These are phyloP conservation scores for Fonsecaea nubica DNA, from an alignment of 2,329 filamentous ascomycete genomes.

Conservation along the genomic window DNA sequence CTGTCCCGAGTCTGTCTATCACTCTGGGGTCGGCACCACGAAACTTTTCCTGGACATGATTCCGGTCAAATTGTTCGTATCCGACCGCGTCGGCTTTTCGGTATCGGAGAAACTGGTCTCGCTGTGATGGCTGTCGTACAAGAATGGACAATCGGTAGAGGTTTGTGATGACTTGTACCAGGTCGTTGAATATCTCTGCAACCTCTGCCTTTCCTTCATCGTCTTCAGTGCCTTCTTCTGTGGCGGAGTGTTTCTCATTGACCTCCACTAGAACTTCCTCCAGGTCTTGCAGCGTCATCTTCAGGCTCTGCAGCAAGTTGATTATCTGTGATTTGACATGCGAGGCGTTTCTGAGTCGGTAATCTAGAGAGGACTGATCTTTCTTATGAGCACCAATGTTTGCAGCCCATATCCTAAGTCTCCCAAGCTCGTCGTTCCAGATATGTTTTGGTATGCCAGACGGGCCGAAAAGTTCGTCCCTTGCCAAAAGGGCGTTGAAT, in stretches of 20 bases:
- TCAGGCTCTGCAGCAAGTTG: constrained; percentile 22
- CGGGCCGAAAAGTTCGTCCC: background rate
- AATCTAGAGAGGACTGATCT: constrained; percentile 42
- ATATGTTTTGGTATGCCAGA: background rate
- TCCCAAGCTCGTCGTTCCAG: constrained; percentile 23
- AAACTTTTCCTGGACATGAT: constrained; percentile 42
- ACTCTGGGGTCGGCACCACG: constrained; percentile 34
- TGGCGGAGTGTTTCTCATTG: background rate
- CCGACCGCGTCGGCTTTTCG: background rate
- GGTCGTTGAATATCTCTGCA: constrained; percentile 33
- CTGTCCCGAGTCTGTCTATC: constrained; percentile 42
- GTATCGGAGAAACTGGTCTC: constrained; percentile 45
- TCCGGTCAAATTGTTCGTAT: constrained; percentile 10
- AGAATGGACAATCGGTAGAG: constrained; percentile 48
- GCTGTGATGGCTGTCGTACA: constrained; percentile 47
- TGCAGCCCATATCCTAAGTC: constrained; percentile 39
- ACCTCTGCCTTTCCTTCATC: constrained; percentile 23
- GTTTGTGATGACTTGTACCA: constrained; percentile 42
- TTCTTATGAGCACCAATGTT: constrained; percentile 44
- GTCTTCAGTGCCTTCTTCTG: constrained; percentile 1
- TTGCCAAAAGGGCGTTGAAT: background rate
- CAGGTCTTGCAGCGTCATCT: constrained; percentile 23
- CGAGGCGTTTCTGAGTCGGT: constrained; percentile 42
- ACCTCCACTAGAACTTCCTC: constrained; percentile 12
- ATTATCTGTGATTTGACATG: constrained; percentile 29